Base-by-base conservation (phyloP, 2,329 filamentous ascomycete genomes). In the Paracoccidioides lutzii region DNA sequence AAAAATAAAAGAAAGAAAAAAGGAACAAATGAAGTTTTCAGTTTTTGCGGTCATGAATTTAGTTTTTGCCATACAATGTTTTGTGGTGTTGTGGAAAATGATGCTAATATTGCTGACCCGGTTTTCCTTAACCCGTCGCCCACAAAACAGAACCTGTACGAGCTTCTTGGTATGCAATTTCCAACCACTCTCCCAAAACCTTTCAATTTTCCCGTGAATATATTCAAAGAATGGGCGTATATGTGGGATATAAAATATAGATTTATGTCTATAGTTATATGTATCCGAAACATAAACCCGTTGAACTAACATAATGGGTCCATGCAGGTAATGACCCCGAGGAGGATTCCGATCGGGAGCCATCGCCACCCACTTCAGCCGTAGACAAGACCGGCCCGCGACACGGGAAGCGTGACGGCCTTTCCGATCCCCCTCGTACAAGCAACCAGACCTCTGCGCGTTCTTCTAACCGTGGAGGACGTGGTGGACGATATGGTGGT, bases 391-490 rank as follows among this genome's bases (percentile, higher is more conserved):
- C 83, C 63, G 75, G 79, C 64, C 78, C 82, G 68, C 85, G 89
- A 73, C 81, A 81, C 71, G 82, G 81, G 73, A 96, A 96, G 85
- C 88, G 89, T 78, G 90, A 91, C 77, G 85, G 81, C 71, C 84
- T 87, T 70, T 83, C 87, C 57, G 69, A 70, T 59, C 72, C 69
- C 64, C 66, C 69, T 63, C 58, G 61, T 43, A 59, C 58, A 45
- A 54, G 60, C 58, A 65, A 65, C 59, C 59, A 59, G 45, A 55
- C 60, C 54, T 63, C 65, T 59, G 56, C 55, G 30, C 59, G 55
- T 52, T 53, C 53, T 28, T 64, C 65, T 45, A 22, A 22, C 22
- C 67, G 70, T 61, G 69, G 71, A 62, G 74, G 75, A 62, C 76
- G 77, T 60, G 75, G 75, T 63, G 75, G 73, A 61, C 71, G 73